These are phyloP conservation scores for Podospora bellae-mahoneyi DNA, from an alignment of 495 filamentous ascomycete species.

Conservation along the genomic window DNA sequence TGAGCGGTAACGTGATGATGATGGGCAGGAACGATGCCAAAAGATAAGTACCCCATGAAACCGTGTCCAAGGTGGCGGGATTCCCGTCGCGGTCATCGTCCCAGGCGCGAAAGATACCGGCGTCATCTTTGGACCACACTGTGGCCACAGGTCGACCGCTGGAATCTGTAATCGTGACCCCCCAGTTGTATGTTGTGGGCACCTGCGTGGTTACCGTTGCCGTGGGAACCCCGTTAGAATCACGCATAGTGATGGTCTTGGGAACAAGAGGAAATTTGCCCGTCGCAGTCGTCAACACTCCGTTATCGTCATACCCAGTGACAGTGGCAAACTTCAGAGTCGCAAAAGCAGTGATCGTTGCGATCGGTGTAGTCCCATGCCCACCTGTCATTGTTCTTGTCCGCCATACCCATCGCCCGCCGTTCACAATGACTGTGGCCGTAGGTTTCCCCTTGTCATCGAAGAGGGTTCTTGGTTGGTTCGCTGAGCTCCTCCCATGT, in stretches of 20 bases:
- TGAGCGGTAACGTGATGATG: not conserved
- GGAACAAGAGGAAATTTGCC: not conserved
- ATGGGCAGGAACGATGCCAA: not conserved
- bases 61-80: not conserved
- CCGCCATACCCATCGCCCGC: not conserved
- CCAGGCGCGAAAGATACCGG: not conserved
- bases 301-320: not conserved
- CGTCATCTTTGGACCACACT: not conserved
- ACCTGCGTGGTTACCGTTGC: not conserved
- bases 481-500: not conserved
- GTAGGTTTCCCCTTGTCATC: not conserved
- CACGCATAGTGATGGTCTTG: not conserved
- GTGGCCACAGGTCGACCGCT: not conserved
- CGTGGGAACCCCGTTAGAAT: not conserved
- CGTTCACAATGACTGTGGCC: not conserved
- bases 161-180: not conserved
- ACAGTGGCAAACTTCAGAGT: not conserved
- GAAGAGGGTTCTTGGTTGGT: not conserved
- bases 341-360: not conserved
- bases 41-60: not conserved
- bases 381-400: not conserved
- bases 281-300: not conserved
- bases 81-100: not conserved
- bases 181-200: not conserved
- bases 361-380: not conserved